A percentile compares a stretch with the other conserved stretches of the same genome.
Conservation (phyloP, 768 basidiomycete species). For the Phaeolepiota aurea region DNA sequence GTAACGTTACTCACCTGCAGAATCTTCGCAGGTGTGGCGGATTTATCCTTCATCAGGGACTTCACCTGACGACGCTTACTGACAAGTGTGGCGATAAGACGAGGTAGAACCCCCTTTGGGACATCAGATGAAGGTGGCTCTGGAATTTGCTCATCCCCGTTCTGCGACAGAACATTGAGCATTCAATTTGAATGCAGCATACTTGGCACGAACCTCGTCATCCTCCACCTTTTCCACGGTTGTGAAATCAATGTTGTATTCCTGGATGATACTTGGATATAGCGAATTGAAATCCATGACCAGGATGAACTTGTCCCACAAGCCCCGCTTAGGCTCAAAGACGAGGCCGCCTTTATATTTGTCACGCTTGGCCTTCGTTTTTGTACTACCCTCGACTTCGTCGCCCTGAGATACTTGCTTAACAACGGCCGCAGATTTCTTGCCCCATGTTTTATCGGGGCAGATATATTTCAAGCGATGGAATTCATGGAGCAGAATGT, state of each 20-base stretch:
- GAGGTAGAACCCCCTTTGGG: constrained; percentile 85
- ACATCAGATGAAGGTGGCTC: constrained; percentile 72
- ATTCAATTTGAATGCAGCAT: not conserved
- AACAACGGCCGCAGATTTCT: constrained; percentile 47
- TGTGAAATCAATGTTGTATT: constrained; percentile 99
- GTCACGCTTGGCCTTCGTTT: constrained; percentile 68
- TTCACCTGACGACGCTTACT: constrained; percentile 87
- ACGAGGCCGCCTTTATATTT: constrained; percentile 99
- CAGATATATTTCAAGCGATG: constrained; percentile 93
- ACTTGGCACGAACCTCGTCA: constrained; percentile 33
- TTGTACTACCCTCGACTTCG: constrained; percentile 51
- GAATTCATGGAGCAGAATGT: constrained; percentile 97
- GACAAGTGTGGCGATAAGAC: constrained; percentile 96
- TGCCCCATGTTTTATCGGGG: constrained; percentile 88
- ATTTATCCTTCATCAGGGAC: constrained; percentile 86
- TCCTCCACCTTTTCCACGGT: constrained; percentile 74
- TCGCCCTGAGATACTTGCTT: constrained; percentile 42
- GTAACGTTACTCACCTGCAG: constrained; percentile 58
- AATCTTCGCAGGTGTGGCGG: constrained; percentile 61
- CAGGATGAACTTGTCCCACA: constrained; percentile 95
- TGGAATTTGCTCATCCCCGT: constrained; percentile 79
- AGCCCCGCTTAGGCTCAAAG: constrained; percentile 89
- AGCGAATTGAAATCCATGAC: constrained; percentile 99
- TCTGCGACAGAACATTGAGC: constrained; percentile 10
- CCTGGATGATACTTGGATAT: constrained; percentile 98